These are phyloP conservation scores for Colletotrichum aenigma DNA, from an alignment of 2,329 filamentous ascomycete species.

Conservation along the genomic window DNA sequence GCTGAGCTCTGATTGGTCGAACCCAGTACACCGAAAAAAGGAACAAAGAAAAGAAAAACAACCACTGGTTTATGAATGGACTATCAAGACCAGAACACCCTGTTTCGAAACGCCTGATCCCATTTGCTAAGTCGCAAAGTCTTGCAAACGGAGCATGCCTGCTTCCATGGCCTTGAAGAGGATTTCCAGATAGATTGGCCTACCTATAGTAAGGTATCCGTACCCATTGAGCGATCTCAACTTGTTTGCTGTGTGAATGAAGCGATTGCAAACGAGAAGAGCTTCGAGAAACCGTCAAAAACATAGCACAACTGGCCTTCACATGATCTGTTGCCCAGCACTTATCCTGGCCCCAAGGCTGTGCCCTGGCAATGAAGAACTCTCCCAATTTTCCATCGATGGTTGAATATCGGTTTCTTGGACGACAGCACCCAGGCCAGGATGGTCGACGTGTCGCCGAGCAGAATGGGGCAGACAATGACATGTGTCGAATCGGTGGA, in stretches of 20 bases:
- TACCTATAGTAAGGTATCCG: no score
- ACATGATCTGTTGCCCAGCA: not conserved
- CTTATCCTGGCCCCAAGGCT: not conserved
- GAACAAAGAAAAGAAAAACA: not conserved
- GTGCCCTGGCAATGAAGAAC: not conserved
- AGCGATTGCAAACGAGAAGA: not conserved
- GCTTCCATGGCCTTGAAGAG: not conserved
- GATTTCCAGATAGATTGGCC: not conserved
- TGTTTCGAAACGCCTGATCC: not conserved
- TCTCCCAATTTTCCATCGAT: not conserved
- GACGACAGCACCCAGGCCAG: not conserved
- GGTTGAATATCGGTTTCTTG: not conserved
- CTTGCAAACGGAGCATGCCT: not conserved
- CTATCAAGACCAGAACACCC: not conserved
- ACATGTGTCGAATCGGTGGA: not conserved
- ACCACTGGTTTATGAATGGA: not conserved
- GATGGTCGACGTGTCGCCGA: slow-evolving; percentile 2
- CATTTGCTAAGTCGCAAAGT: not conserved
- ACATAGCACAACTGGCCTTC: not conserved
- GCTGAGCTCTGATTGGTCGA: not conserved
- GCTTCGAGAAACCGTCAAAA: not conserved
- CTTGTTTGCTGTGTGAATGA: not conserved
- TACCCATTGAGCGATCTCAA: no score
- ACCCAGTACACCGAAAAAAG: not conserved
- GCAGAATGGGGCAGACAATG: not conserved